Evolutionary conservation across 129 eudicot genomes (phyloP).

Genomic region (Pseudognaphalium luteoalbum): DNA sequence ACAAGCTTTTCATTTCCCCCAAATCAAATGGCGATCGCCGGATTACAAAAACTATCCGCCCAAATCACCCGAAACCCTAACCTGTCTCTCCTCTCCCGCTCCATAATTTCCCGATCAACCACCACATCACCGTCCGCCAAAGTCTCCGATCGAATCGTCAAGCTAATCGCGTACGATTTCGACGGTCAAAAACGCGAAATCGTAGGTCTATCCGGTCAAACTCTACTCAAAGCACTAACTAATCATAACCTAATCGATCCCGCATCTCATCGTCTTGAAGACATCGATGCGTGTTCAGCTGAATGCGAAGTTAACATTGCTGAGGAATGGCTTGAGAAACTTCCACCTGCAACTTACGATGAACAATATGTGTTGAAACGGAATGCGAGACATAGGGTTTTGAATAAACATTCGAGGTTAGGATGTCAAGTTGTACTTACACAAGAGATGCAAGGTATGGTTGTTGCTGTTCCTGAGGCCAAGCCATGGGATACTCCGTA

Average conservation of each 20-base stretch:
- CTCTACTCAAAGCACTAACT: constrained; percentile 66
- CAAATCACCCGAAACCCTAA: constrained; percentile 50
- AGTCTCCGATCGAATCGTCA: constrained; percentile 92
- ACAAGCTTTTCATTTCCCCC: constrained; percentile 1
- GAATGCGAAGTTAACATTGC: constrained; percentile 99
- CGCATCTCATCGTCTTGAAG: constrained; percentile 88
- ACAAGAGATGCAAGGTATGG: constrained; percentile 88
- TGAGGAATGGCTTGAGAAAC: constrained; percentile 85
- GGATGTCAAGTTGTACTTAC: constrained; percentile 90
- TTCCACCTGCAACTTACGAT: constrained; percentile 67
- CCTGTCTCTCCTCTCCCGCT: constrained; percentile 50
- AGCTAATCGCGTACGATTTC: constrained; percentile 72
- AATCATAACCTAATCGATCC: constrained; percentile 83
- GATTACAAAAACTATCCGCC: constrained; percentile 50
- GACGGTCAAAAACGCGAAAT: constrained; percentile 77
- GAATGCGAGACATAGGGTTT: constrained; percentile 63
- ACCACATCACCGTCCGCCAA: constrained; percentile 51
- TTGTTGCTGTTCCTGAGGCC: constrained; percentile 91
- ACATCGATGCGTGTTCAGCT: constrained; percentile 96
- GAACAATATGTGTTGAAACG: constrained; percentile 87
- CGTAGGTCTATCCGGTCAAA: constrained; percentile 82
- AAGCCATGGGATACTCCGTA: constrained; percentile 96
- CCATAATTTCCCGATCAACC: constrained; percentile 47
- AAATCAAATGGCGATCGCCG: constrained; percentile 72
- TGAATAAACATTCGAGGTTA: constrained; percentile 85